These are phyloP conservation scores for Calendula officinalis DNA, from an alignment of 129 eudicot species.

Conservation along the genomic window DNA sequence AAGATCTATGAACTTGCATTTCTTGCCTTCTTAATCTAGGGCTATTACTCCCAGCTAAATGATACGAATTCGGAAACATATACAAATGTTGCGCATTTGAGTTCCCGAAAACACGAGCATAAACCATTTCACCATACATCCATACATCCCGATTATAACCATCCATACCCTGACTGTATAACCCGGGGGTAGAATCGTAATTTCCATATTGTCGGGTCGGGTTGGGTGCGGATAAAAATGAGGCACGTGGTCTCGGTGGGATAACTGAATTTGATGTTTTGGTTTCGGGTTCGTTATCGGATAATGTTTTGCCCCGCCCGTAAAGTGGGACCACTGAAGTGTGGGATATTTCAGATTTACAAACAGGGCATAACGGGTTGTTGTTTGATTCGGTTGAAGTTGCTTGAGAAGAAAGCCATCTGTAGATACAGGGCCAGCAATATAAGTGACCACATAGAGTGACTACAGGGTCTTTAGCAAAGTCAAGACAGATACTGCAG, in stretches of 20 bases:
- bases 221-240: constrained; percentile 36
- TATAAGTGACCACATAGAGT: constrained; percentile 96
- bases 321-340: constrained; percentile 81
- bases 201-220: constrained; percentile 30
- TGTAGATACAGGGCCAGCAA: constrained; percentile 97
- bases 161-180: constrained; percentile 25
- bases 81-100: constrained; percentile 34
- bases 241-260: constrained; percentile 79
- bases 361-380: constrained; percentile 76
- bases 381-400: constrained; percentile 47
- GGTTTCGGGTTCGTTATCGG: constrained; percentile 38
- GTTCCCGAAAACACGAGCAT: constrained; percentile 60
- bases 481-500: constrained; percentile 90
- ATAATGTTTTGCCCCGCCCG: constrained; percentile 59
- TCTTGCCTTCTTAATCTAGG: constrained; percentile 57
- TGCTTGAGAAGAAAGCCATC: constrained; percentile 66
- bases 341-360: constrained; percentile 77
- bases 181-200: constrained; percentile 26
- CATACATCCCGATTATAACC: constrained; percentile 31
- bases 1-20: constrained; percentile 56
- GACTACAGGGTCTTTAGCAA: constrained; percentile 82
- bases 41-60: constrained; percentile 38
- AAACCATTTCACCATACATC: constrained; percentile 68
- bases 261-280: constrained; percentile 35
- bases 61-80: constrained; percentile 54